Conservation (phyloP, 306 rosid genomes). For the Cicer chorassanicum region DNA sequence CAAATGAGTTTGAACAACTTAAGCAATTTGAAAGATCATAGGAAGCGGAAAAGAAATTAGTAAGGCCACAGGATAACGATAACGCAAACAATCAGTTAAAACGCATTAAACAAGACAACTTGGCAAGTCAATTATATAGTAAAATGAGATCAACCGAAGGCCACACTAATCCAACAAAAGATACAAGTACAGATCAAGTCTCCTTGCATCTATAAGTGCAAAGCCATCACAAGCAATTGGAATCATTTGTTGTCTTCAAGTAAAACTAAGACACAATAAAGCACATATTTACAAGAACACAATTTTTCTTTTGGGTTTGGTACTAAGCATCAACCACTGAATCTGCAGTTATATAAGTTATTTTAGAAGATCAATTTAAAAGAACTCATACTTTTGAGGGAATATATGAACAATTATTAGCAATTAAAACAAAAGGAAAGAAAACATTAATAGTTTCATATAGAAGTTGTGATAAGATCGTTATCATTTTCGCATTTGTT, state of each 20-base stretch:
- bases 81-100: background rate
- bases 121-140: background rate
- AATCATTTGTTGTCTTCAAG: background rate
- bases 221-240: slow-evolving; percentile 14
- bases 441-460: background rate
- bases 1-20: background rate
- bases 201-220: background rate
- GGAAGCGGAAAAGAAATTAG: background rate
- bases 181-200: background rate
- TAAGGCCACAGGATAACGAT: background rate
- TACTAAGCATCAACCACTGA: too few species aligned
- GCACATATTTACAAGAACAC: too few species aligned
- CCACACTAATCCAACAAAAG: background rate
- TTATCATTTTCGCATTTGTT: background rate
- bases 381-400: too few species aligned
- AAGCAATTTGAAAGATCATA: background rate
- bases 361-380: too few species aligned
- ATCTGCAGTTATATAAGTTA: too few species aligned
- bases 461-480: background rate
- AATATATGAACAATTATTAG: too few species aligned
- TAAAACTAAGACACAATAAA: background rate
- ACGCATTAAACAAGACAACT: background rate
- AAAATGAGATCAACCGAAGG: slow-evolving; percentile 9
- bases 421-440: too few species aligned
- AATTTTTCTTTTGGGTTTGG: too few species aligned